Conservation (phyloP, 2,329 filamentous ascomycete genomes). For the Didymella sp. region DNA sequence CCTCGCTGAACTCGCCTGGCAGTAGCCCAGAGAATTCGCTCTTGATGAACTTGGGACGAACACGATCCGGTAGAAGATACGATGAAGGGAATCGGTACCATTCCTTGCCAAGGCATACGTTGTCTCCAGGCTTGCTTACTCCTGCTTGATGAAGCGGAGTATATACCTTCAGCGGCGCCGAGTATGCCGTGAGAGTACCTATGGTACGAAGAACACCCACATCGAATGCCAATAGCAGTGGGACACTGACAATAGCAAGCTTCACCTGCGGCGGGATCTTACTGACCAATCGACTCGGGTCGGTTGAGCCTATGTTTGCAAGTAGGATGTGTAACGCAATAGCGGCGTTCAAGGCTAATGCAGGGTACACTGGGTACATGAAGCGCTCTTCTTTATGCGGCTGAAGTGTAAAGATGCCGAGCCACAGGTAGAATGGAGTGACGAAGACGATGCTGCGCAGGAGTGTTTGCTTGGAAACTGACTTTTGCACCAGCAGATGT, state of each 20-base stretch:
- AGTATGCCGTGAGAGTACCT: conserved; percentile 81
- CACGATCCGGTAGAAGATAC: conserved; percentile 83
- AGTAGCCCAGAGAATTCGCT: conserved; percentile 89
- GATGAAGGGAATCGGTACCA: conserved; percentile 98
- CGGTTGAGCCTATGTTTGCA: conserved; percentile 72
- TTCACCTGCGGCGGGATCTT: conserved; percentile 80
- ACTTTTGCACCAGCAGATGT: conserved; percentile 67
- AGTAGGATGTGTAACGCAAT: conserved; percentile 83
- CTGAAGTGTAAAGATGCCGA: conserved; percentile 87
- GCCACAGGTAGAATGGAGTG: conserved; percentile 91
- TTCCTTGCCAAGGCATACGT: conserved; percentile 90
- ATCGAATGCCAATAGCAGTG: conserved; percentile 69
- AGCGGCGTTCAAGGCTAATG: conserved; percentile 86
- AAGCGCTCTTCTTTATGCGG: conserved; percentile 98
- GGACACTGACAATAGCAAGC: conserved; percentile 64
- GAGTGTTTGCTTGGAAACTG: conserved; percentile 70
- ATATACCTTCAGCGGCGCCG: conserved; percentile 78
- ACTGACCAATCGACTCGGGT: conserved; percentile 70
- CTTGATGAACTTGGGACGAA: conserved; percentile 86
- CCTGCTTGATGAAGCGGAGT: conserved; percentile 66
- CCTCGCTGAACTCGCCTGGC: conserved; percentile 87
- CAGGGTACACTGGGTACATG: conserved; percentile 97
- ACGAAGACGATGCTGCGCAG: conserved; percentile 80
- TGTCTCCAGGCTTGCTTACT: conserved; percentile 67
- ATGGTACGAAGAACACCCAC: conserved; percentile 74